Evolutionary conservation across 2,329 filamentous ascomycete species (phyloP).

Genomic region (Aspergillus caelatus): DNA sequence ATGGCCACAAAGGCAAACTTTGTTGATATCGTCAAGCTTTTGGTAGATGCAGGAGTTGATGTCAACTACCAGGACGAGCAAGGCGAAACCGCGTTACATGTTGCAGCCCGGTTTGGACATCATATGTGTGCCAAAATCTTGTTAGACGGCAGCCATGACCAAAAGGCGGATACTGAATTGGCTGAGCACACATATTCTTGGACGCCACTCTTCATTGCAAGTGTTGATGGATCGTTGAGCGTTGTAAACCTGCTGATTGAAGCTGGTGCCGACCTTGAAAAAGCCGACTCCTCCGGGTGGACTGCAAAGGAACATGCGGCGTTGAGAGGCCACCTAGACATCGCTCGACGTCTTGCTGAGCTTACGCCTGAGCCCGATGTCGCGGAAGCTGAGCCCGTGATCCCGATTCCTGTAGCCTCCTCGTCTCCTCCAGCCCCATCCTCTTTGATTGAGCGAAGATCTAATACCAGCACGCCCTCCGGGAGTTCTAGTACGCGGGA

Average conservation of each 20-base stretch:
- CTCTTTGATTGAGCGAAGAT: conserved; percentile 48
- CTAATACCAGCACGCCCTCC: conserved; percentile 40
- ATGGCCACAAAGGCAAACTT: conserved; percentile 89
- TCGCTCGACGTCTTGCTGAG: conserved; percentile 70
- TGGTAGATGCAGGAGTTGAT: conserved; percentile 88
- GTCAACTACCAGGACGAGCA: conserved; percentile 91
- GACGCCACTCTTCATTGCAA: conserved; percentile 93
- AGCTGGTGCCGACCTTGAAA: conserved; percentile 74
- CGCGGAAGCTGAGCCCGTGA: conserved; percentile 35
- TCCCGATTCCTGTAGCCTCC: conserved; percentile 34
- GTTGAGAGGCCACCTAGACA: conserved; percentile 80
- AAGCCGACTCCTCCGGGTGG: conserved; percentile 86
- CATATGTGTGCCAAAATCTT: conserved; percentile 77
- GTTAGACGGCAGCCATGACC: conserved; percentile 67
- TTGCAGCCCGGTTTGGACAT: conserved; percentile 88
- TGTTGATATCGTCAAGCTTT: conserved; percentile 77
- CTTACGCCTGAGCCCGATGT: conserved; percentile 51
- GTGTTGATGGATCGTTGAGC: conserved; percentile 79
- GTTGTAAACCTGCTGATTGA: conserved; percentile 77
- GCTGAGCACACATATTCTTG: conserved; percentile 84
- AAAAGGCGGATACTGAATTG: conserved; percentile 76
- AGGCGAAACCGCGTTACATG: conserved; percentile 88
- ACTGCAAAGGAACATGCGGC: conserved; percentile 91
- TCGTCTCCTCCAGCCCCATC: conserved; percentile 41
- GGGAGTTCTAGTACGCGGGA: conserved; percentile 43